Base-by-base conservation (phyloP, 441 rosid genomes). In the Gossypium schwendimanii region DNA sequence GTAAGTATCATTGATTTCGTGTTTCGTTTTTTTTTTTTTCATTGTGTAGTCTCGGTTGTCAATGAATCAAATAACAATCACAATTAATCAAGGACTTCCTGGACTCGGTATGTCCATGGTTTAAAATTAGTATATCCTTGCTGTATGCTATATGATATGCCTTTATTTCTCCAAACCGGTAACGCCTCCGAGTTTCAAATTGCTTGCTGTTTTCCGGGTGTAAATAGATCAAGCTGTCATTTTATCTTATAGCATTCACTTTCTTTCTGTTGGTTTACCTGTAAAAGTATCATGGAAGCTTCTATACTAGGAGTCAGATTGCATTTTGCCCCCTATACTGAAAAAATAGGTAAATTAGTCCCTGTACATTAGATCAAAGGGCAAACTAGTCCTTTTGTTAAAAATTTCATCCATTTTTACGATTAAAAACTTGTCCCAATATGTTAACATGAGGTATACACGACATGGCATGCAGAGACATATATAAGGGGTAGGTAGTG, bases 1-100 rank as follows among this genome's bases (percentile, higher is more conserved):
- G 98, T 94, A 88, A 85, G 91, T 79, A 33, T 65, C 23, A 4
- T 44, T 17, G 57, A 36, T 52, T 3, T 63, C 1, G n/a, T 21
- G 9, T 33, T 36, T 39, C 4, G n/a, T n/a, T 11, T 60, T 50
- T 50, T 2, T 11, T 58, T 74, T 31, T 57, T 11, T 23, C 26
- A 20, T 18, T 52, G 6, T 49, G 55, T 60, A 24, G 52, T 39
- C 3, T 69, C 15, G n/a, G 12, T 39, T 41, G 44, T 36, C 53
- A 47, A 17, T 15, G 49, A 36, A 63, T 39, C 44, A 60, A 60
- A 60, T 28, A 28, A 17, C 15, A 9, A 28, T 28, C 17, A 12
- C 20, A 23, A 20, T 64, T 21, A 41, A 59, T 59, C 41, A 59
- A 26, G 20, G 18, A 33, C 39, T 14, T 24, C 36, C 36, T 5